Conservation (phyloP, 1,284 basidiomycete species). For the Pseudozyma pruni region DNA sequence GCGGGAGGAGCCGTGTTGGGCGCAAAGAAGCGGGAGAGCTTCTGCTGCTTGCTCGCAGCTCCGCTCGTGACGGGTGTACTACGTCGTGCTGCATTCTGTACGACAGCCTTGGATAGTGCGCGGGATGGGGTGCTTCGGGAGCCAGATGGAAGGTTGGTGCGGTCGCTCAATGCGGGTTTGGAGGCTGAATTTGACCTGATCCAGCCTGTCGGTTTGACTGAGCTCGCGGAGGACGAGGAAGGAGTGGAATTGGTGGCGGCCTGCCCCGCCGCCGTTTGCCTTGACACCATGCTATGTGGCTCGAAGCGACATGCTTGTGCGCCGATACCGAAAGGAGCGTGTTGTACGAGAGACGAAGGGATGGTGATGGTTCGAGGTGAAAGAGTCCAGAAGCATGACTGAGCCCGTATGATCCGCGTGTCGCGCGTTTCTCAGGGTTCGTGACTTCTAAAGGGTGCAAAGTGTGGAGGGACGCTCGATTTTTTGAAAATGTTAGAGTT, state of each 20-base stretch:
- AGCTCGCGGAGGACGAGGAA: constrained; percentile 11
- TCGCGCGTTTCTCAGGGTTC: constrained; percentile 3
- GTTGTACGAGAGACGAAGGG: background rate
- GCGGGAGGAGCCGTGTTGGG: constrained; percentile 27
- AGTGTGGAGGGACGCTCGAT: constrained; percentile 2
- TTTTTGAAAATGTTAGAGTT: constrained; percentile 2
- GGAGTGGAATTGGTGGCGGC: constrained; percentile 6
- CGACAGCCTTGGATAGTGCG: background rate
- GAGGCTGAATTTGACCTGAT: constrained; percentile 31
- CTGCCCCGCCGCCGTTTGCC: constrained; percentile 8
- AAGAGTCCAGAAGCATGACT: background rate
- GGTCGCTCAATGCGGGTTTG: constrained; percentile 15
- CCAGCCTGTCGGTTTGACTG: constrained; percentile 42
- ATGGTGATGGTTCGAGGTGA: background rate
- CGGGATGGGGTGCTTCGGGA: constrained; percentile 6
- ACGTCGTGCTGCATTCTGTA: constrained; percentile 1
- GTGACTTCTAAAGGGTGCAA: constrained; percentile 3
- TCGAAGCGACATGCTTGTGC: background rate
- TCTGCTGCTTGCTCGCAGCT: constrained; percentile 20
- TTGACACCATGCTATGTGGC: constrained; percentile 9
- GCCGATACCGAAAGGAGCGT: background rate
- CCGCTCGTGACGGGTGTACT: constrained; percentile 2
- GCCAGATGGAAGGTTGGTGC: constrained; percentile 18
- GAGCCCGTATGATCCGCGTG: constrained; percentile 3
- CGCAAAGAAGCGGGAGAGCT: constrained; percentile 37